A percentile compares a stretch with the other conserved stretches of the same genome.
These are phyloP conservation scores for Scutellaria baicalensis DNA, from an alignment of 257 asterid species.

Conservation along the genomic window DNA sequence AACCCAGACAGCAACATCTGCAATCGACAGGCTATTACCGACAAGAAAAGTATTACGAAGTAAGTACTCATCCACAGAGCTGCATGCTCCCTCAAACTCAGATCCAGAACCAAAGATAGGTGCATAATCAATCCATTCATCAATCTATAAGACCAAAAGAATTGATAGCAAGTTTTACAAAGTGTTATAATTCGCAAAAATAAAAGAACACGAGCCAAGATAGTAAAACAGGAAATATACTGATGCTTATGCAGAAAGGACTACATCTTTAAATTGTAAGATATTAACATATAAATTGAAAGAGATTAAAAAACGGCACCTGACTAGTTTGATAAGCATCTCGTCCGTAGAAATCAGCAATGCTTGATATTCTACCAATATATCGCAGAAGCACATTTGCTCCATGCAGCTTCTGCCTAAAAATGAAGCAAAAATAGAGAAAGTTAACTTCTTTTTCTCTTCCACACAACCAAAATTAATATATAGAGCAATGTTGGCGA, in stretches of 20 bases:
- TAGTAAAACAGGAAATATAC: background rate
- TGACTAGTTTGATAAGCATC: conserved; percentile 52
- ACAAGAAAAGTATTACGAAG: conserved; percentile 59
- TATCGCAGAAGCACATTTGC: conserved; percentile 48
- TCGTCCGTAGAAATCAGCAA: conserved; percentile 38
- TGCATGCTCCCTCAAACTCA: conserved; percentile 91
- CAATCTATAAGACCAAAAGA: conserved; percentile 45
- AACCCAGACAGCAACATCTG: conserved; percentile 85
- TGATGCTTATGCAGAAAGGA: background rate
- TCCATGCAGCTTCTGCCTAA: conserved; percentile 64
- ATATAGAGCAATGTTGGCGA: background rate
- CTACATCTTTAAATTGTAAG: background rate
- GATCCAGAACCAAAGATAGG: conserved; percentile 65
- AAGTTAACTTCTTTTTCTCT: background rate
- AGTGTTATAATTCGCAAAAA: background rate
- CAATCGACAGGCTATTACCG: conserved; percentile 62
- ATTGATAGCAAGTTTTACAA: background rate
- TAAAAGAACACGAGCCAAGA: background rate
- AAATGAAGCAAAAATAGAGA: conserved; percentile 11
- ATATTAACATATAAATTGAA: background rate
- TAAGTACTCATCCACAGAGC: conserved; percentile 54
- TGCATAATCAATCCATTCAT: conserved; percentile 81
- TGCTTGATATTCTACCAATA: conserved; percentile 47
- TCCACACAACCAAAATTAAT: background rate
- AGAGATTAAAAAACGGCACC: conserved; percentile 32